These are phyloP conservation scores for Hanseniaspora pseudoguilliermondii DNA, from an alignment of 805 yeast species.

Conservation along the genomic window DNA sequence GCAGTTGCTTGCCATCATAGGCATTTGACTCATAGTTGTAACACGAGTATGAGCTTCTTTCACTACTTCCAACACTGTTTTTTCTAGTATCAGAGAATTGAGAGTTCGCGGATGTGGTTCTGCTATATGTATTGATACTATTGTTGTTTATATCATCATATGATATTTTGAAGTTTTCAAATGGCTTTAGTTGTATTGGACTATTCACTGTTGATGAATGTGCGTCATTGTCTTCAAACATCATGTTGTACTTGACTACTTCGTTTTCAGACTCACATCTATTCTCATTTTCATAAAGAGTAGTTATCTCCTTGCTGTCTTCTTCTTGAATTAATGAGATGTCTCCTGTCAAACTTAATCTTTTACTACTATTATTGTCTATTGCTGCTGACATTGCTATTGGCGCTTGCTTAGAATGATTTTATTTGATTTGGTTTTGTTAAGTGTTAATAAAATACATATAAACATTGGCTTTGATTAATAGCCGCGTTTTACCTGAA, in stretches of 20 bases:
- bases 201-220: neutral
- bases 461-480: neutral
- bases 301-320: conserved; percentile 5
- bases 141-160: neutral
- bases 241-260: neutral
- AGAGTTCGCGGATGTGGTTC: conserved; percentile 6
- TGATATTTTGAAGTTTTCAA: neutral
- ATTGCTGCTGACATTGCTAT: neutral
- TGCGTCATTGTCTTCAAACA: neutral
- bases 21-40: neutral
- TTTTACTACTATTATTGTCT: neutral
- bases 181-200: conserved; percentile 5
- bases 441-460: neutral
- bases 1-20: neutral
- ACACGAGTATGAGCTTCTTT: neutral
- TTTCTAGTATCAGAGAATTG: conserved; percentile 8
- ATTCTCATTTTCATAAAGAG: neutral
- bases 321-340: conserved; percentile 11
- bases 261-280: neutral
- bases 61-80: neutral
- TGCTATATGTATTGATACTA: neutral
- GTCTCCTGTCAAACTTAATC: neutral
- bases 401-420: neutral
- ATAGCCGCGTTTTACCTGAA: neutral
- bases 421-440: neutral